Evolutionary conservation across 2,329 filamentous ascomycete species (phyloP).

Genomic region (Elsinoe batatas): DNA sequence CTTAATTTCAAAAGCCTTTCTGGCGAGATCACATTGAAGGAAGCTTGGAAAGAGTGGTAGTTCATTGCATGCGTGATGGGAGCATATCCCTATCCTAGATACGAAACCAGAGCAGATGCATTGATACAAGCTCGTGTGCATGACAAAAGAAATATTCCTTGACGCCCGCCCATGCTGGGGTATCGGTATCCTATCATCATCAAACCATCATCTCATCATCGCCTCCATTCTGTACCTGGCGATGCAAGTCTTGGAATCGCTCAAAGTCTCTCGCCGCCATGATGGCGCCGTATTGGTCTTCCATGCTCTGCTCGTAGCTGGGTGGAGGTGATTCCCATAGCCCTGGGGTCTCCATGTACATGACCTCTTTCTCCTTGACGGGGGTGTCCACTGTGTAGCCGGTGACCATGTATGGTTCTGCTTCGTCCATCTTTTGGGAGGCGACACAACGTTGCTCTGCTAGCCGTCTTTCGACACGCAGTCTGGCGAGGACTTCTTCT

Average conservation of each 20-base stretch:
- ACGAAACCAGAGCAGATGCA: not conserved
- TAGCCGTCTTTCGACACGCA: constrained; percentile 49
- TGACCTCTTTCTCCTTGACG: constrained; percentile 36
- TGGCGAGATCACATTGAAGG: no score
- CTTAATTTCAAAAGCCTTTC: not conserved
- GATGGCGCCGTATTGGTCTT: constrained; percentile 57
- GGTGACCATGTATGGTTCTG: constrained; percentile 74
- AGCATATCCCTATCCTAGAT: not conserved
- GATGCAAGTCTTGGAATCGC: constrained; percentile 38
- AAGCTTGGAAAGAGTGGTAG: not conserved
- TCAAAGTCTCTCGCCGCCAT: constrained; percentile 45
- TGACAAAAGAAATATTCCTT: not conserved
- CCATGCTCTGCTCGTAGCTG: constrained; percentile 42
- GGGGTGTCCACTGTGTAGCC: constrained; percentile 59
- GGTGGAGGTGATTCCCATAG: constrained; percentile 7
- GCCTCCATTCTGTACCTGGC: constrained; percentile 9
- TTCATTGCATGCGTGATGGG: not conserved
- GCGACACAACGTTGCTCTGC: constrained; percentile 10
- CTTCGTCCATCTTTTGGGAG: constrained; percentile 30
- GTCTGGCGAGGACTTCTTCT: constrained; percentile 45
- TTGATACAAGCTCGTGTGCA: no score
- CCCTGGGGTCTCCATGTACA: not conserved
- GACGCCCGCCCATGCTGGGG: not conserved
- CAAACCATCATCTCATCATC: constrained; percentile 18
- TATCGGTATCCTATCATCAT: not conserved